phyloP scores from a whole-genome alignment of 108 stramenopile species.

The Cyclotella cryptica region DNA sequence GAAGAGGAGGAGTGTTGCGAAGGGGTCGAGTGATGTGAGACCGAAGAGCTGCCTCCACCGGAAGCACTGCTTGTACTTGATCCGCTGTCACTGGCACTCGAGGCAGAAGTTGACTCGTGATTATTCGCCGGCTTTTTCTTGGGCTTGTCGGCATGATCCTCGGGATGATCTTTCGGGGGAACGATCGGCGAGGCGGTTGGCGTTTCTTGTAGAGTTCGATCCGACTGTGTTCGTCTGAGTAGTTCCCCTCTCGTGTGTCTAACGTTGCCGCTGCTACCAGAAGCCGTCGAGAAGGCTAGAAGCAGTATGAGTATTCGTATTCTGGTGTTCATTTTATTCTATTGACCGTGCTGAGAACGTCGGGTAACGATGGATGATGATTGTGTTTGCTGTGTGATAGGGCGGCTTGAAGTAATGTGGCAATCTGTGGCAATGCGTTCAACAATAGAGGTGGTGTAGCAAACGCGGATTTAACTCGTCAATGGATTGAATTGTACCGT shows the following conservation, averaged over 20 bases:
- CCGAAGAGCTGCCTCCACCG: not conserved
- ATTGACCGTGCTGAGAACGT: not conserved
- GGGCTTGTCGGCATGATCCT: not conserved
- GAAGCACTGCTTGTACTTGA: not conserved
- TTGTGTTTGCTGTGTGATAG: not conserved
- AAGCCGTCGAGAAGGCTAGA: not conserved
- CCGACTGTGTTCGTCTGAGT: not conserved
- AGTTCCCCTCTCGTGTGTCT: too few relatives aligned
- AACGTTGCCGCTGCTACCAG: not conserved
- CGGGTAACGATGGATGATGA: not conserved
- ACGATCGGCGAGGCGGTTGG: constrained; percentile 7
- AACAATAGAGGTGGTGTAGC: too few relatives aligned
- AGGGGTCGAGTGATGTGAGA: not conserved
- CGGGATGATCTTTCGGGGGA: not conserved
- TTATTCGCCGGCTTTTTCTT: not conserved
- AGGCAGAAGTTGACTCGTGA: not conserved
- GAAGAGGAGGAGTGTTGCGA: not conserved
- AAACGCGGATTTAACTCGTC: too few relatives aligned
- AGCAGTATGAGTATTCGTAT: not conserved
- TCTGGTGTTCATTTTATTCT: not conserved
- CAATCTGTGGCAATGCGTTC: too few relatives aligned
- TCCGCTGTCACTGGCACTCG: not conserved
- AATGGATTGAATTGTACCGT: too few relatives aligned
- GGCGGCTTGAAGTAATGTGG: not conserved
- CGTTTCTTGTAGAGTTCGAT: not conserved